Conservation (phyloP, 202 grass and related monocot genomes). For the Setaria viridis region DNA sequence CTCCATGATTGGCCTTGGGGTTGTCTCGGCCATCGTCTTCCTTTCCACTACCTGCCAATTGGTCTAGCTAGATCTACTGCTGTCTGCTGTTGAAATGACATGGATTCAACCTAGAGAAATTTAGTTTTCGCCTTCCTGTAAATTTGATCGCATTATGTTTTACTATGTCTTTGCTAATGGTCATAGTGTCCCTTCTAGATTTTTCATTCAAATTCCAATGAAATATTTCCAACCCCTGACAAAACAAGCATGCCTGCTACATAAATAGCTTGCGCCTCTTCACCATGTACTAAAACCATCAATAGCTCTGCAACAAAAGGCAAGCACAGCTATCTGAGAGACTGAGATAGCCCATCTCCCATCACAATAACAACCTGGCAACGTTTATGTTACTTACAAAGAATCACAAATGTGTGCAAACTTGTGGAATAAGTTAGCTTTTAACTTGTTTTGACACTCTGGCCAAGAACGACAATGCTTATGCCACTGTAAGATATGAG, state of each 20-base stretch:
- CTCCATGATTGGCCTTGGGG: conserved; percentile 34
- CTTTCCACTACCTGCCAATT: not conserved
- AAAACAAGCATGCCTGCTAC: not conserved
- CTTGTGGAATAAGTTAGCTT: not conserved
- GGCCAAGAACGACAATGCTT: not conserved
- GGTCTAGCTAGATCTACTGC: not conserved
- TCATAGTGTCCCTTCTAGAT: too few relatives aligned
- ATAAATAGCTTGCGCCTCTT: too few relatives aligned
- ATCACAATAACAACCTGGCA: not conserved
- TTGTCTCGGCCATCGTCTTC: not conserved
- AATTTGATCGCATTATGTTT: not conserved
- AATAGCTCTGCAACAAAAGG: not conserved
- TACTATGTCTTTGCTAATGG: not conserved
- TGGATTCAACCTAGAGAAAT: not conserved
- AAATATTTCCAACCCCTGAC: not conserved
- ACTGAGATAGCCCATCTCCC: not conserved
- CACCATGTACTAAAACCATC: too few relatives aligned
- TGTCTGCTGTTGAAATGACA: not conserved
- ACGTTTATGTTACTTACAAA: conserved; percentile 40
- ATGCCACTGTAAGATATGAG: conserved; percentile 11
- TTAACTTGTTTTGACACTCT: not conserved
- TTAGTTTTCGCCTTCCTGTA: not conserved
- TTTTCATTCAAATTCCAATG: not conserved
- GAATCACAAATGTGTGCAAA: conserved; percentile 13
- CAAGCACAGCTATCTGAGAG: not conserved